phyloP scores from a whole-genome alignment of 1,284 basidiomycete species.

The Tilletiopsis washingtonensis region DNA sequence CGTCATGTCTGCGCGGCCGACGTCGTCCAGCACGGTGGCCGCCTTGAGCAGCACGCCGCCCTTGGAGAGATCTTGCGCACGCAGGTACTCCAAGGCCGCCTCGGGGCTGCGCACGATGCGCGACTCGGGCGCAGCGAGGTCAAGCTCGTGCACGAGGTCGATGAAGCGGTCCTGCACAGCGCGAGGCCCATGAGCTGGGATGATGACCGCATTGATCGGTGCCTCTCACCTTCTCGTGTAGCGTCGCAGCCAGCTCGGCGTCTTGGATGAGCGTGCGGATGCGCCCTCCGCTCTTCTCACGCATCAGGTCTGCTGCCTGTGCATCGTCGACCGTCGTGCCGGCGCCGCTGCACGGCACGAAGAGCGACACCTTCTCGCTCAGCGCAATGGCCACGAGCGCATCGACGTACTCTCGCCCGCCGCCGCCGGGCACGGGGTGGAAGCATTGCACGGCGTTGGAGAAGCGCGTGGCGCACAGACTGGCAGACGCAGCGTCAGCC shows the following conservation, averaged over 20 bases:
- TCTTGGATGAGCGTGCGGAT: constrained; percentile 48
- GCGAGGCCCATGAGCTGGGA: not conserved
- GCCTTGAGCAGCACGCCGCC: constrained; percentile 42
- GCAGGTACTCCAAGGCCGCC: constrained; percentile 44
- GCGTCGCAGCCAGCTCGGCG: constrained; percentile 46
- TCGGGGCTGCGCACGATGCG: constrained; percentile 44
- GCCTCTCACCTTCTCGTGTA: constrained; percentile 47
- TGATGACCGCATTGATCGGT: too few relatives aligned
- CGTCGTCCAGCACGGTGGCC: constrained; percentile 48
- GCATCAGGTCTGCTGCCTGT: constrained; percentile 45
- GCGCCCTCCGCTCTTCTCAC: constrained; percentile 23
- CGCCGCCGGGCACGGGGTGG: constrained; percentile 17
- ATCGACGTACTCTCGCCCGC: constrained; percentile 34
- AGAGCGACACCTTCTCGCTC: constrained; percentile 43
- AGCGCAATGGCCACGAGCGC: constrained; percentile 42
- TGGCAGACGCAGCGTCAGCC: not conserved
- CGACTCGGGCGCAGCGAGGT: constrained; percentile 44
- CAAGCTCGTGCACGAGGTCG: constrained; percentile 46
- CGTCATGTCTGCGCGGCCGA: constrained; percentile 49
- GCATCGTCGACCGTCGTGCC: constrained; percentile 49
- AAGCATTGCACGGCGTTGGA: constrained; percentile 41
- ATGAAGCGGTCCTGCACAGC: constrained; percentile 31
- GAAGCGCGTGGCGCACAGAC: constrained; percentile 47
- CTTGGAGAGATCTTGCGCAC: constrained; percentile 9
- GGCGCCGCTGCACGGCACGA: constrained; percentile 50